Percentiles rank a stretch among this genome's conserved stretches.
These are phyloP conservation scores for Knoxia roxburghii DNA, from an alignment of 257 asterid species.

Conservation along the genomic window DNA sequence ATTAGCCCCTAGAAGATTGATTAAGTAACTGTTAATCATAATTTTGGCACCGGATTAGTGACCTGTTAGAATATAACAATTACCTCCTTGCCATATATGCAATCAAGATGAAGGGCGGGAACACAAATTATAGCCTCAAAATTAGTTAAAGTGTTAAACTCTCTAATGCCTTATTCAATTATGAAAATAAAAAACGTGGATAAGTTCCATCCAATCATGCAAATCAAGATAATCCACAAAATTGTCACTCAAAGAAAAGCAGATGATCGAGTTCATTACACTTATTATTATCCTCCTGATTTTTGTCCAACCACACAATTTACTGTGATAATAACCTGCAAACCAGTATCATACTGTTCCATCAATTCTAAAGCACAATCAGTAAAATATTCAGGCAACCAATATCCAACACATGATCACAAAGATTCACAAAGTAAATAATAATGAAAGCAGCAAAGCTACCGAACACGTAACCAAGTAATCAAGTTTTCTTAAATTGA, in stretches of 20 bases:
- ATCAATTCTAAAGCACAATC: not conserved
- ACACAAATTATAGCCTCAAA: not conserved
- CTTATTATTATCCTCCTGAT: too few species aligned
- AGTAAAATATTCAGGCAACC: not conserved
- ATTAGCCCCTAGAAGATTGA: not conserved
- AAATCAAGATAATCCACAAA: not conserved
- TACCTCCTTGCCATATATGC: too few species aligned
- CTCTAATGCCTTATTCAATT: not conserved
- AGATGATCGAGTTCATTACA: too few species aligned
- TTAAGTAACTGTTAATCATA: not conserved
- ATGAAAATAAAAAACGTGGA: not conserved
- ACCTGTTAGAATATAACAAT: too few species aligned
- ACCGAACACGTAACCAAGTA: not conserved
- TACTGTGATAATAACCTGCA: not conserved
- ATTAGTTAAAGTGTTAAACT: not conserved
- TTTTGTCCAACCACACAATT: not conserved
- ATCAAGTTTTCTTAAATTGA: not conserved
- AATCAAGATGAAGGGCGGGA: not conserved
- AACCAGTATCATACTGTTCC: not conserved
- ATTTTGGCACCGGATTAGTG: not conserved
- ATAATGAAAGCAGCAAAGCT: slow-evolving; percentile 1
- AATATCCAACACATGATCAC: not conserved
- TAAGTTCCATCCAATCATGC: not conserved
- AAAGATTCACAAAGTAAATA: not conserved
- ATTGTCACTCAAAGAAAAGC: not conserved